phyloP scores from a whole-genome alignment of 768 basidiomycete genomes.

The Mycena albidolilacea region DNA sequence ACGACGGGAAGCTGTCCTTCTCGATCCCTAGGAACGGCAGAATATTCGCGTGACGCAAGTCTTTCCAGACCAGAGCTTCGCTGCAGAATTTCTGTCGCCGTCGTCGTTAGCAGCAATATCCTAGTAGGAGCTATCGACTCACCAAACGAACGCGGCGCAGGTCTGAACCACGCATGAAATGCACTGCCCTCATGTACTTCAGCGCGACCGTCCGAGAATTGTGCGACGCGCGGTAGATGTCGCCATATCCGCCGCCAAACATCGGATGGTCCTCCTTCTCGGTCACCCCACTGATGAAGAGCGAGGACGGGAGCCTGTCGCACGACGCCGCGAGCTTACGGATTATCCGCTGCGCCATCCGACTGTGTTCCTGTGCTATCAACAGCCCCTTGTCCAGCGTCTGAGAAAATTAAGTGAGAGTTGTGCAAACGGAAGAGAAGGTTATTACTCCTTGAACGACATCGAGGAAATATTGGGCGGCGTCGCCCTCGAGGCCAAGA shows the following conservation, averaged over 20 bases:
- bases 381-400: slow-evolving; percentile 5
- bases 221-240: slow-evolving; percentile 38
- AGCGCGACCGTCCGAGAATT: background rate
- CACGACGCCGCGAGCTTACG: slow-evolving; percentile 35
- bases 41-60: slow-evolving; percentile 47
- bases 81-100: slow-evolving; percentile 43
- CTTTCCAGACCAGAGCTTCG: slow-evolving; percentile 48
- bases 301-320: slow-evolving; percentile 32
- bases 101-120: background rate
- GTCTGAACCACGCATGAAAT: slow-evolving; percentile 7
- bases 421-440: background rate
- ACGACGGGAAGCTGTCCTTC: no score
- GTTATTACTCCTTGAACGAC: slow-evolving; percentile 12
- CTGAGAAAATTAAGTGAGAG: background rate
- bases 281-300: slow-evolving; percentile 9
- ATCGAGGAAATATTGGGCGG: slow-evolving; percentile 23
- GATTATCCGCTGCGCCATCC: slow-evolving; percentile 30
- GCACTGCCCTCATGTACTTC: slow-evolving; percentile 1
- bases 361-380: background rate
- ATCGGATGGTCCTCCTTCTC: slow-evolving; percentile 24
- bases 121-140: background rate
- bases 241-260: slow-evolving; percentile 41
- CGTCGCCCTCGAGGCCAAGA: background rate
- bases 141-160: slow-evolving; percentile 6
- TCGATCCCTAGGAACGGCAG: background rate